Conservation (phyloP, 495 filamentous ascomycete species). For the Penicillium macrosclerotiorum region DNA sequence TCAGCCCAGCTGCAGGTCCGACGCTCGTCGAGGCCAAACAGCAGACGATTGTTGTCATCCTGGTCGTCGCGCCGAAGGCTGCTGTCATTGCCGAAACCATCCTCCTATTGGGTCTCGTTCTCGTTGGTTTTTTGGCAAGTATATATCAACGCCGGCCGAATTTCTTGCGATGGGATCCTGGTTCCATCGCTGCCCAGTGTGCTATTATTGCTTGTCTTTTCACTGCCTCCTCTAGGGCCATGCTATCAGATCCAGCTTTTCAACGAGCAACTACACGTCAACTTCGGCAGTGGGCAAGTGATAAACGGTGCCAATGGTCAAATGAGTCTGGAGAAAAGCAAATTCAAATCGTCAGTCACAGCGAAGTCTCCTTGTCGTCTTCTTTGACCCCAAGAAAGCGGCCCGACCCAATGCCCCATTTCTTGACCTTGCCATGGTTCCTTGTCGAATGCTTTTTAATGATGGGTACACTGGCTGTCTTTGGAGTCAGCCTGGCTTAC, state of each 20-base stretch:
- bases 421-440: constrained; percentile 23
- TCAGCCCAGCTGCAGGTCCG: constrained; percentile 9
- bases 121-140: neutral
- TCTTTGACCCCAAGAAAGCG: neutral
- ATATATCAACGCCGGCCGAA: constrained; percentile 12
- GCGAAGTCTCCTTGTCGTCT: neutral
- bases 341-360: constrained; percentile 9
- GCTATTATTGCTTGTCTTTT: constrained; percentile 13
- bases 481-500: constrained; percentile 11
- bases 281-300: constrained; percentile 18
- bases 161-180: constrained; percentile 15
- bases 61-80: constrained; percentile 9
- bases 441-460: constrained; percentile 19
- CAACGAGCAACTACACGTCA: constrained; percentile 17
- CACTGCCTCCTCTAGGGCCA: neutral
- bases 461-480: constrained; percentile 5
- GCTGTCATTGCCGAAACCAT: constrained; percentile 17
- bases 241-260: constrained; percentile 5
- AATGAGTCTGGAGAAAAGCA: constrained; percentile 1
- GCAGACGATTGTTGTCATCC: neutral
- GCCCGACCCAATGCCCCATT: constrained; percentile 22
- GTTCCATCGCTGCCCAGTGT: constrained; percentile 23
- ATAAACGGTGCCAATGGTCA: constrained; percentile 18
- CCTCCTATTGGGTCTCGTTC: neutral
- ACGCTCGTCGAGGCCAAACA: constrained; percentile 3